A percentile compares a stretch with the other conserved stretches of the same genome.
Conservation (phyloP, 2,329 filamentous ascomycete species). For the Ophiostoma pallidulum region DNA sequence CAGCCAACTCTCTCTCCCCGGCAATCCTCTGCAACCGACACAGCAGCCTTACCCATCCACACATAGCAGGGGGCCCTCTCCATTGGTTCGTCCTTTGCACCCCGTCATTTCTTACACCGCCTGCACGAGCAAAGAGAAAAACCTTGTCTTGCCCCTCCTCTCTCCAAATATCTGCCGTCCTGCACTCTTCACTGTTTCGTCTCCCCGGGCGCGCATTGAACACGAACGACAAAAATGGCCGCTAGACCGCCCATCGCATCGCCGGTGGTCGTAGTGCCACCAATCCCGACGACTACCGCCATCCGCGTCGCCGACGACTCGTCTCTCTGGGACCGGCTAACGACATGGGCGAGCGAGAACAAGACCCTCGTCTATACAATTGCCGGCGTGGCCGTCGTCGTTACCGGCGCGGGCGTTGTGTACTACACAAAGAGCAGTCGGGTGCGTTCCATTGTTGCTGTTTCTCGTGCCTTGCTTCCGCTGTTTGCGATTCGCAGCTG, state of each 20-base stretch:
- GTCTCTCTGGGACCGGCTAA: conserved; percentile 80
- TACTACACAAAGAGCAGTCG: conserved; percentile 70
- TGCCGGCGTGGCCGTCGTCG: conserved; percentile 84
- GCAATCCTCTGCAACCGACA: neutral
- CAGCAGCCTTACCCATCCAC: neutral
- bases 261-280: conserved; percentile 26
- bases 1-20: neutral
- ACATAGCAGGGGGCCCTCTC: neutral
- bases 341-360: conserved; percentile 88
- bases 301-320: conserved; percentile 48
- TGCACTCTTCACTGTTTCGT: neutral
- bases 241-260: conserved; percentile 25
- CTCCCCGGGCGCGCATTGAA: neutral
- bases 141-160: neutral
- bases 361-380: conserved; percentile 94
- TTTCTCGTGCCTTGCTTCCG: neutral
- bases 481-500: too few species aligned
- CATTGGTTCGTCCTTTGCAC: conserved; percentile 2
- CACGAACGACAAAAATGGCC: conserved; percentile 25
- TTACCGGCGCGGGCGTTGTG: conserved; percentile 81
- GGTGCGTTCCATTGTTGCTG: conserved; percentile 30
- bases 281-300: conserved; percentile 25
- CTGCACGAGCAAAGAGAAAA: neutral
- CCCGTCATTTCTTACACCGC: conserved; percentile 1
- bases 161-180: neutral